Conservation (phyloP, 2,329 filamentous ascomycete genomes). For the Shiraia sp. region DNA sequence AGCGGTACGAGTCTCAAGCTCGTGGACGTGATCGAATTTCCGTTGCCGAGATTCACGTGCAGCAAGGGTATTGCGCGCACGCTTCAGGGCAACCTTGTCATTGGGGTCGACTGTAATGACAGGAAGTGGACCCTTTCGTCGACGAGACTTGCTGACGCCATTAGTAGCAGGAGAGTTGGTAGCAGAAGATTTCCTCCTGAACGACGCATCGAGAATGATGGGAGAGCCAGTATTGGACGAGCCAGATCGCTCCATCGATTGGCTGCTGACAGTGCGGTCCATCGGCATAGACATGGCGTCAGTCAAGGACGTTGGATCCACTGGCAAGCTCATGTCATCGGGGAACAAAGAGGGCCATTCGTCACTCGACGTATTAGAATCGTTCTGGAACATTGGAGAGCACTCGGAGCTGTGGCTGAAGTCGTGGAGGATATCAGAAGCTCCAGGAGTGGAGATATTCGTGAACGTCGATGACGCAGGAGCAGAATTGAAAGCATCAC, state of each 20-base stretch:
- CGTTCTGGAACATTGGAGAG: slow-evolving; percentile 72
- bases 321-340: slow-evolving; percentile 45
- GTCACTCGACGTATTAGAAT: slow-evolving; percentile 59
- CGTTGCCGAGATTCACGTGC: slow-evolving; percentile 90
- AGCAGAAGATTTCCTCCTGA: slow-evolving; percentile 48
- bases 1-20: slow-evolving; percentile 73
- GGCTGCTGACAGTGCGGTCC: slow-evolving; percentile 47
- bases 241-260: slow-evolving; percentile 41
- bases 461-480: slow-evolving; percentile 83
- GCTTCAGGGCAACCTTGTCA: slow-evolving; percentile 84
- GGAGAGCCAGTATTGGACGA: slow-evolving; percentile 44
- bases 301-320: slow-evolving; percentile 27
- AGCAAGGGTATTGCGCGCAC: slow-evolving; percentile 89
- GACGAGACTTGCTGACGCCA: slow-evolving; percentile 70
- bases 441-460: slow-evolving; percentile 80
- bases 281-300: slow-evolving; percentile 35
- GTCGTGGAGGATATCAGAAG: slow-evolving; percentile 74
- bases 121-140: slow-evolving; percentile 79
- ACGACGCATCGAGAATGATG: slow-evolving; percentile 39
- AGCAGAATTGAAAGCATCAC: slow-evolving; percentile 71
- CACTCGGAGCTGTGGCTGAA: slow-evolving; percentile 74
- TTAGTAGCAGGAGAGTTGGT: slow-evolving; percentile 61
- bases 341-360: slow-evolving; percentile 77
- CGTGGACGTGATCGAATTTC: slow-evolving; percentile 76
- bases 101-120: slow-evolving; percentile 75